Conservation (phyloP, 129 eudicot genomes). For the Pittosporum tobira region DNA sequence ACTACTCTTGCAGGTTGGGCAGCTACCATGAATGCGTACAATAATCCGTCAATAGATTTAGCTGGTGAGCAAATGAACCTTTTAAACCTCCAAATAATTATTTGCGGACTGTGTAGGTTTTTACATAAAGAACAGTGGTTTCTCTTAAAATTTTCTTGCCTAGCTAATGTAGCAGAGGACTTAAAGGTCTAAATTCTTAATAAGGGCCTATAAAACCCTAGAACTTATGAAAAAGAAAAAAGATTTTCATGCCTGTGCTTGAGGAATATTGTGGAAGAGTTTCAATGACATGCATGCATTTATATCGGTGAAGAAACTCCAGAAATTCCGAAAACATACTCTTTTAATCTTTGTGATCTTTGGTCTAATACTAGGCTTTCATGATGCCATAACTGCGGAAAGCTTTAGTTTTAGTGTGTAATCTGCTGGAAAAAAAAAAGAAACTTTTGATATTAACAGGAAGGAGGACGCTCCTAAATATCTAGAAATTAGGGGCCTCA, state of each 20-base stretch:
- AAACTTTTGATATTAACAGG: no score
- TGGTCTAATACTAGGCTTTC: neutral
- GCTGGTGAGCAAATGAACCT: conserved; percentile 43
- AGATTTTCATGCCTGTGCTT: neutral
- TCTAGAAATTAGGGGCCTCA: no score
- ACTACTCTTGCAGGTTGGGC: conserved; percentile 54
- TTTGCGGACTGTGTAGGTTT: neutral
- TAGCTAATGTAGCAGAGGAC: no score
- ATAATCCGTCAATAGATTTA: conserved; percentile 66
- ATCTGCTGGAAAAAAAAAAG: no score
- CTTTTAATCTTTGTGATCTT: neutral
- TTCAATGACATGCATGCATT: neutral
- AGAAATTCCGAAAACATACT: neutral
- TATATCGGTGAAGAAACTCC: neutral
- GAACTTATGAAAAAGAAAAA: no score
- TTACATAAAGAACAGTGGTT: neutral
- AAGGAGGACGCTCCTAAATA: no score
- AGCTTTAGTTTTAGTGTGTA: no score
- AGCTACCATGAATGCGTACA: conserved; percentile 68
- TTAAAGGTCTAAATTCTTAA: no score
- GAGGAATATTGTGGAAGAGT: neutral
- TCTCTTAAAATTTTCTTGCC: neutral
- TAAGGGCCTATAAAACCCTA: no score
- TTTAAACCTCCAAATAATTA: neutral
- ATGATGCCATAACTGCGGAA: no score